A percentile compares a stretch with the other conserved stretches of the same genome.
phyloP scores from a whole-genome alignment of 2,329 filamentous ascomycete species.

The Alternaria consortialis region DNA sequence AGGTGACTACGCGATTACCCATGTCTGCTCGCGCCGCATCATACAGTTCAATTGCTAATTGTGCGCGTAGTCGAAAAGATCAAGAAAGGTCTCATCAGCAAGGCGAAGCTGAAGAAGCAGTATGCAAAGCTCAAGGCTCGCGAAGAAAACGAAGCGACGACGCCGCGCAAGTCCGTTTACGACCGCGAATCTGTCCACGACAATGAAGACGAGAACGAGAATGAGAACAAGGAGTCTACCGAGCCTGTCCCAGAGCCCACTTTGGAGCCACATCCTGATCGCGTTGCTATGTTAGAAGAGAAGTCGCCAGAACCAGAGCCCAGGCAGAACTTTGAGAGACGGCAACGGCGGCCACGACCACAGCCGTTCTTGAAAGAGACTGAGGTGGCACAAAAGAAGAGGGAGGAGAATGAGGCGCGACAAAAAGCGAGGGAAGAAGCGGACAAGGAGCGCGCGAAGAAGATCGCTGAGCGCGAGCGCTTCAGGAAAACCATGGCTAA shows the following conservation, averaged over 20 bases:
- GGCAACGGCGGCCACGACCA: conserved; percentile 39
- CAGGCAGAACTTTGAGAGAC: conserved; percentile 24
- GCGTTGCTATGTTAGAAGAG: conserved; percentile 66
- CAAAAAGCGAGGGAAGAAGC: conserved; percentile 69
- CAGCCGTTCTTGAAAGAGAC: conserved; percentile 56
- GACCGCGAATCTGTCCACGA: conserved; percentile 26
- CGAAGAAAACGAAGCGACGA: conserved; percentile 53
- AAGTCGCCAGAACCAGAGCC: conserved; percentile 30
- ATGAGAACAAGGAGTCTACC: conserved; percentile 36
- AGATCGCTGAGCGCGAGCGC: conserved; percentile 71
- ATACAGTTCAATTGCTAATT: conserved; percentile 10
- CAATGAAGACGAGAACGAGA: conserved; percentile 16
- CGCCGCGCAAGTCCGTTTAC: conserved; percentile 49
- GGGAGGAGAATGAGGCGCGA: conserved; percentile 71
- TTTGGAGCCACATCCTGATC: conserved; percentile 67
- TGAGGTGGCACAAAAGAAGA: conserved; percentile 60
- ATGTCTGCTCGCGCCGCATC: background rate
- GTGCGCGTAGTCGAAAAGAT: conserved; percentile 76
- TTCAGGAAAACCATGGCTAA: conserved; percentile 72
- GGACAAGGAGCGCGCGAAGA: conserved; percentile 64
- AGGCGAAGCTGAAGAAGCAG: conserved; percentile 90
- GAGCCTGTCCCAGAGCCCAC: conserved; percentile 44
- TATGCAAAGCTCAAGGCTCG: conserved; percentile 86
- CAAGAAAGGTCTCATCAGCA: conserved; percentile 87
- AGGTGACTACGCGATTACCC: background rate